Evolutionary conservation across 2,329 filamentous ascomycete species (phyloP).

Genomic region (Xylariaceae sp.): DNA sequence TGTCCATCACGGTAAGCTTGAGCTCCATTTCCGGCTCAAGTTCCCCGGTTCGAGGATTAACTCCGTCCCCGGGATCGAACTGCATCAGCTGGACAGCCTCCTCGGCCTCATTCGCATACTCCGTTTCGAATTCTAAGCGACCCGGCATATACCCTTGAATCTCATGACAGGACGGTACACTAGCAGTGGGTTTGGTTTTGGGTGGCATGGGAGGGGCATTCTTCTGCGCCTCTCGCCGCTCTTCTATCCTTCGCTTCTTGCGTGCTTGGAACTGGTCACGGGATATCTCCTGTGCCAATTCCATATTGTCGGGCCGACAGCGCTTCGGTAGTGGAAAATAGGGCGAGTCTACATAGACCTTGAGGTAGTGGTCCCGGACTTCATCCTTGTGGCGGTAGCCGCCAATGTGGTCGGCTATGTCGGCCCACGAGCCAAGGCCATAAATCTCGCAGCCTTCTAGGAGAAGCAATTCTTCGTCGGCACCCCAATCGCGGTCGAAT

Average conservation of each 20-base stretch:
- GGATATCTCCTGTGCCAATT: constrained; percentile 73
- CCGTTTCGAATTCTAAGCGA: constrained; percentile 92
- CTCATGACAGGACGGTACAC: constrained; percentile 93
- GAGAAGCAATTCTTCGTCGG: constrained; percentile 90
- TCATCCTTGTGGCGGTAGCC: constrained; percentile 93
- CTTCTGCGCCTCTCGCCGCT: constrained; percentile 81
- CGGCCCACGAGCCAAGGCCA: constrained; percentile 92
- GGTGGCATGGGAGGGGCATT: constrained; percentile 77
- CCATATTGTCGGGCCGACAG: constrained; percentile 77
- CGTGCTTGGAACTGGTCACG: constrained; percentile 88
- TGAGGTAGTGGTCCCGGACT: constrained; percentile 88
- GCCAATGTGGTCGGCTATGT: constrained; percentile 96
- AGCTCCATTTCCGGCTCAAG: constrained; percentile 94
- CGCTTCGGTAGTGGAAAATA: constrained; percentile 82
- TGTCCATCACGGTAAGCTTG: constrained; percentile 96
- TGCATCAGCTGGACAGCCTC: constrained; percentile 98
- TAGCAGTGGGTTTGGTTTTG: constrained; percentile 93
- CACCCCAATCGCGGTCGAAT: constrained; percentile 91
- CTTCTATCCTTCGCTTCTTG: constrained; percentile 91
- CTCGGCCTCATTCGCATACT: constrained; percentile 96
- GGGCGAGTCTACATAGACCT: constrained; percentile 78
- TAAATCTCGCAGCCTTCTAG: constrained; percentile 95
- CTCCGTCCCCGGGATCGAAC: constrained; percentile 91
- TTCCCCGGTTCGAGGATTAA: constrained; percentile 76
- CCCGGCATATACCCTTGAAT: constrained; percentile 99